Base-by-base conservation (phyloP, 2,329 filamentous ascomycete genomes). In the Fusarium compactum region DNA sequence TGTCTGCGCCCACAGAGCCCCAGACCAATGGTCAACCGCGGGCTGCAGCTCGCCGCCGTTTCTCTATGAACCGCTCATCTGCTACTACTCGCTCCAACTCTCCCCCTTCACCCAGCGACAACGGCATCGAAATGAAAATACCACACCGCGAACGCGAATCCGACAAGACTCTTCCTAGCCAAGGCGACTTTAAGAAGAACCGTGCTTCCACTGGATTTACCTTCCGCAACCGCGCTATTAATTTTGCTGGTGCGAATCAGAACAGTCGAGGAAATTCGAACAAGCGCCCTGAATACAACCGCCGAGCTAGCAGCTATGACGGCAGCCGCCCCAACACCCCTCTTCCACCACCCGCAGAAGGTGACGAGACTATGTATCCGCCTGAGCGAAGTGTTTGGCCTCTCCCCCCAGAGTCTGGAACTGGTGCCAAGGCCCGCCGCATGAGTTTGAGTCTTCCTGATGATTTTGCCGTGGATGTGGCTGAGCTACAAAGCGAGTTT, bases 381-480 rank as follows among this genome's bases (percentile, higher is more conserved):
- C 79, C 80, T 11, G 78, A 86, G 65, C 82, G 85, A 20, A 79
- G 85, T 38, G 83, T 86, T 3, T 90, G 87, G 87, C 84, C 85
- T 3, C 84, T 91, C 32, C 85, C 89, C 2, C 91, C 92, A 3
- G 89, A 90, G 55, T 86, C 87, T 24, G 92, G 92, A 15, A 91
- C 90, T 20, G 92, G 92, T 12, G 86, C 92, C 78, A 95, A 95
- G 81, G 90, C 92, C 30, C 87, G 92, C n/a, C 89, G 92, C 53
- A 84, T 95, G 82, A 95, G 92, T 76, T 79, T 93, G 51, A 91
- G 87, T 74, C 82, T 94, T 27, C 91, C 91, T 3, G 91, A 94
- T 72, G 90, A 93, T 72, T 92, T 94, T 76, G 86, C 86, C 3
- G 90, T 94, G 30, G 90, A 93, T 65, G 86, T 90, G 12, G 90